Evolutionary conservation across 768 basidiomycete species (phyloP), one percentile per base, ranked within the genome.

Genomic region (Tylopilus subfusipes): DNA sequence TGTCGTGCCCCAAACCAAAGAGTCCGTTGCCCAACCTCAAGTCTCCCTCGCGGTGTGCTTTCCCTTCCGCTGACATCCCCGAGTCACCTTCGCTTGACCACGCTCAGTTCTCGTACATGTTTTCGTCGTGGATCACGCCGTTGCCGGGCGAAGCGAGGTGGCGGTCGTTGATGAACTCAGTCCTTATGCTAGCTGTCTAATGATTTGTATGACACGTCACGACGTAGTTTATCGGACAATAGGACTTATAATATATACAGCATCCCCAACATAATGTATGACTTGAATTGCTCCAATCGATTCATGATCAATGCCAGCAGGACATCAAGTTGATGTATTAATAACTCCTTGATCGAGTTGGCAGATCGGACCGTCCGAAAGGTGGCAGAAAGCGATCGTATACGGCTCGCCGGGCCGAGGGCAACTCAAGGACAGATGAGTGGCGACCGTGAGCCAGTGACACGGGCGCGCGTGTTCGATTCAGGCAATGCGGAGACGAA

Each of bases 81-180:
- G 49, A 54, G 30, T 58, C 62, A 5, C 61, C 64, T n/a, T 44
- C 33, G 8, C 27, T 48, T 9, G 44, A 47, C 16, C 43, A 39
- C 30, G 39, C 58, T 5, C 48, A 59, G 0, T 29, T 61, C 27
- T 55, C 60, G 19, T 52, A 54, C 40, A 29, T 63, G 54, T 61
- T 66, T 48, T 46, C 65, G 29, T 57, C 65, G 3, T 59, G 53
- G 53, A 50, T 66, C 52, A 54, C 50, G 11, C 59, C 57, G 18
- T 30, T 65, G 29, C 44, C 44, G 38, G 52, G 34, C 7, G 42
- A 47, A 47, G 49, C 33, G 25, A 38, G 24, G 31, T 53, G 42
- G 56, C 43, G 50, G 48, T 53, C 56, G 18, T 40, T 49, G 56
- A 50, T 63, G 53, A 62, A 64, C 54, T 61, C 55, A 14, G 57